Evolutionary conservation across 345 rosid species (phyloP).

Genomic region (Acer yangbiense): DNA sequence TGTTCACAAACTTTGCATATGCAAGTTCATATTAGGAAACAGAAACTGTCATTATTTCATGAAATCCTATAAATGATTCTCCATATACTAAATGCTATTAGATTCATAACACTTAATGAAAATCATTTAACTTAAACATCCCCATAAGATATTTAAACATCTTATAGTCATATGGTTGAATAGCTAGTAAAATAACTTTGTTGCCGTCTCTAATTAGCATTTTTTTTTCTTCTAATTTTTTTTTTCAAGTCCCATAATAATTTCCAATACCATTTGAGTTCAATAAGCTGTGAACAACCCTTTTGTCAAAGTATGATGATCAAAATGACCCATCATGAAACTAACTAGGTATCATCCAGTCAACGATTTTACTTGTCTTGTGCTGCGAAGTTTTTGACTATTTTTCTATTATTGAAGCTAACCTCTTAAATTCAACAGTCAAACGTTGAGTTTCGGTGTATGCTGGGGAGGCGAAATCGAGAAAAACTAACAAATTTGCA

Average conservation of each 20-base stretch:
- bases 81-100: too few relatives aligned
- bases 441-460: not conserved
- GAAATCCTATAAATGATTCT: not conserved
- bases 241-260: too few relatives aligned
- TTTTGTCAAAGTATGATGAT: not conserved
- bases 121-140: too few relatives aligned
- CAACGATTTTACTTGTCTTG: not conserved
- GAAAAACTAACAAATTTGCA: not conserved
- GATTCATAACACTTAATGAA: too few relatives aligned
- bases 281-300: not conserved
- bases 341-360: not conserved
- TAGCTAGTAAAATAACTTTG: not conserved
- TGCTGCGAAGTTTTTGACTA: not conserved
- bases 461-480: not conserved
- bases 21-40: not conserved
- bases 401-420: not conserved
- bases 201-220: not conserved
- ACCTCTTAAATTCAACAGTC: slow-evolving; percentile 3
- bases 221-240: too few relatives aligned
- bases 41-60: not conserved
- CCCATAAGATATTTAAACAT: too few relatives aligned
- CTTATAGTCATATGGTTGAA: too few relatives aligned
- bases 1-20: not conserved
- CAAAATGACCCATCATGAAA: not conserved
- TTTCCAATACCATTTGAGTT: not conserved